Evolutionary conservation across 345 rosid genomes (phyloP), one percentile per base, ranked within the genome.

Genomic region (Eucalyptus tenuipes): DNA sequence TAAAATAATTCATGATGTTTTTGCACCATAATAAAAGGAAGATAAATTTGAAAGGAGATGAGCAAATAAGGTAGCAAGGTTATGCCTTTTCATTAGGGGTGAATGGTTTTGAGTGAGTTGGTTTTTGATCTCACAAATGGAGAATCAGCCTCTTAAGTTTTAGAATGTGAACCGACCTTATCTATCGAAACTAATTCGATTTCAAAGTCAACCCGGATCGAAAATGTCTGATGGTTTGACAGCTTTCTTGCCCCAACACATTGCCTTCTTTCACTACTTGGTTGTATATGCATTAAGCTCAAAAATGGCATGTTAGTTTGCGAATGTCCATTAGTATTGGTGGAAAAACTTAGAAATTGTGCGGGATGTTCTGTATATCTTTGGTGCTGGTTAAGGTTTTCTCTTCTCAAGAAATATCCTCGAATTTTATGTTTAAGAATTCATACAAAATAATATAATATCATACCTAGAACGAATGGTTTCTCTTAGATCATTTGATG

Each of bases 51-150:
- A 61, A 61, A 27, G 31, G 5, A 27, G 33, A 29, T 33, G 1
- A 61, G 33, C 14, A 61, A 27, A 61, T 29, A 61, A 61, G 68
- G 68, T 13, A 10, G 33, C 68, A 55, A 55, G 29, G 29, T 55
- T 55, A n/a, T n/a, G n/a, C n/a, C n/a, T n/a, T 29, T 29, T 0
- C 6, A 61, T 61, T 29, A n/a, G 31, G 68, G 8, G 4, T 5
- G 33, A 61, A 27, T 29, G 68, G 0, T 61, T 12, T 0, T 3
- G 4, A 61, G 8, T 13, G 68, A 29, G 16, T 10, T 13, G n/a
- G 64, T 61, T 61, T 18, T 61, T 2, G 68, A 29, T 59, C 29
- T 13, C 0, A 14, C 68, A 59, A 27, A 55, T 55, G 61, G 61
- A 29, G 61, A 55, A 55, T 24, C 10, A 29, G 3, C 61, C 61